Conservation (phyloP, 1,284 basidiomycete species). For the Schizopora paradoxa region DNA sequence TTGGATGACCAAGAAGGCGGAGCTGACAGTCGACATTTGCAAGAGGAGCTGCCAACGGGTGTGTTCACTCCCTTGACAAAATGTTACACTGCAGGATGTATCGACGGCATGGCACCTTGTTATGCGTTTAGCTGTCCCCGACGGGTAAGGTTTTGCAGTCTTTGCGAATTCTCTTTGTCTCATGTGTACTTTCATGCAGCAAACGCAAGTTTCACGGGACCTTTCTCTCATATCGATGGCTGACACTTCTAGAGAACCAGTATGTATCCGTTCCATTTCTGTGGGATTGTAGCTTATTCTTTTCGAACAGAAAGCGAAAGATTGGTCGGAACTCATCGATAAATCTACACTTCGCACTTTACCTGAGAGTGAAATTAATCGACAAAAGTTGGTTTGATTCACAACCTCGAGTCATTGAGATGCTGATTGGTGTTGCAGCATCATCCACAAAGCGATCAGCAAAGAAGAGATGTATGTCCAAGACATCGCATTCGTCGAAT, state of each 20-base stretch:
- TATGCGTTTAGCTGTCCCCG: conserved; percentile 70
- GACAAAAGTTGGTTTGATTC: conserved; percentile 62
- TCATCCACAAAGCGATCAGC: conserved; percentile 88
- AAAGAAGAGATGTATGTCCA: conserved; percentile 89
- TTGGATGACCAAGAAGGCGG: conserved; percentile 78
- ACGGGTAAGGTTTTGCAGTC: conserved; percentile 38
- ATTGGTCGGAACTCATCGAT: conserved; percentile 76
- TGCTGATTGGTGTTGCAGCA: conserved; percentile 36
- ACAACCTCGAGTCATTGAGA: conserved; percentile 3
- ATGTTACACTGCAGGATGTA: conserved; percentile 83
- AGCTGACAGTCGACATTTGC: conserved; percentile 44
- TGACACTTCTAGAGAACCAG: conserved; percentile 27
- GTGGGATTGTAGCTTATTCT: neutral
- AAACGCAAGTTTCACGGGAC: conserved; percentile 22
- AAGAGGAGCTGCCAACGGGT: conserved; percentile 80
- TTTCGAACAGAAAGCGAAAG: conserved; percentile 36
- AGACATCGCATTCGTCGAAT: conserved; percentile 83
- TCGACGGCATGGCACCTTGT: conserved; percentile 54
- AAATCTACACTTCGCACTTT: conserved; percentile 61
- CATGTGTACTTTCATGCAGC: conserved; percentile 18
- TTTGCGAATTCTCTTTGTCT: neutral
- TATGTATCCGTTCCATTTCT: conserved; percentile 4
- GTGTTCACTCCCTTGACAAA: conserved; percentile 75
- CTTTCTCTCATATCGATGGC: conserved; percentile 19
- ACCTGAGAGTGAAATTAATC: conserved; percentile 72